Evolutionary conservation across 148 eudicot species (phyloP), one percentile per base, ranked within the genome.

Genomic region (Silene latifolia): DNA sequence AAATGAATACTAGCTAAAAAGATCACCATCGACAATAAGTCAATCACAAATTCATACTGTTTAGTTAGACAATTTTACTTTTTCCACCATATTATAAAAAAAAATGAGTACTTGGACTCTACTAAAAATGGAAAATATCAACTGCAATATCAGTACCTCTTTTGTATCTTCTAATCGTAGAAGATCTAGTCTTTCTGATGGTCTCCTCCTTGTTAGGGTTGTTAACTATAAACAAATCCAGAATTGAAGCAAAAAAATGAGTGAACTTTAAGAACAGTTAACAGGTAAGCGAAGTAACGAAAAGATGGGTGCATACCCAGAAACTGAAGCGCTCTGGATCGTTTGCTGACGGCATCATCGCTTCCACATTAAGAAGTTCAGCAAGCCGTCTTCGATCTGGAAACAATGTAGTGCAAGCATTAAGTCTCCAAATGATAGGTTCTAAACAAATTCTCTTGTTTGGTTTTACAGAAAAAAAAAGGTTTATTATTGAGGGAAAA

Each of bases 301-400:
- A 78, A 47, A 74, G 68, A 75, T 65, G 46, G 71, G 46, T 73
- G 67, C 76, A 80, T 90, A 96, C 99, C 99, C 99, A 96, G 39
- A 96, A 96, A 87, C 99, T 92, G 84, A 87, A 96, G 80, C 80
- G 91, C 87, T 96, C 98, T 19, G 97, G 99, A 84, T 92, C 88
- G 20, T 79, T 78, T 53, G 88, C 74, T 39, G 94, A 75, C 19
- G 99, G 99, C 92, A 87, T 88, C 91, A 90, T 82, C 7, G 88
- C 89, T 86, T 96, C 99, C 56, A 90, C 90, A 73, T 85, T 89
- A 63, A 76, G 82, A 74, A 96, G 88, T 82, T 96, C 95, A 29
- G 87, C 76, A 39, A 90, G 90, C 72, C 91, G 87, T 76, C 79
- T 61, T 81, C 92, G 80, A 83, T 96, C 99, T 92, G 88, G 66